Evolutionary conservation across 2,329 filamentous ascomycete genomes (phyloP).

Genomic region (Fusarium sp.): DNA sequence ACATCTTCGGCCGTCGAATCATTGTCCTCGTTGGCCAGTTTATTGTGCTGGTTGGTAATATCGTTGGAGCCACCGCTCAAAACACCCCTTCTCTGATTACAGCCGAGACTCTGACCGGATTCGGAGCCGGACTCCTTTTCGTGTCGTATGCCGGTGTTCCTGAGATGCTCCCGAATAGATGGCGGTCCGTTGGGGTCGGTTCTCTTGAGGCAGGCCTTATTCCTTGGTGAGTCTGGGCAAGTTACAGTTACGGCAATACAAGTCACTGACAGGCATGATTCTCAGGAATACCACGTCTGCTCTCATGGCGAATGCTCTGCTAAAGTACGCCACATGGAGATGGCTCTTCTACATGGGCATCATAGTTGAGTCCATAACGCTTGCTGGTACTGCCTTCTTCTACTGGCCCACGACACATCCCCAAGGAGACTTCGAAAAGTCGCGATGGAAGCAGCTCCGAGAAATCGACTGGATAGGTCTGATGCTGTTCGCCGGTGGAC

Average conservation of each 20-base stretch:
- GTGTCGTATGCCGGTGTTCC: conserved; percentile 24
- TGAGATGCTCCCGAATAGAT: conserved; percentile 27
- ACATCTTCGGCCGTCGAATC: conserved; percentile 11
- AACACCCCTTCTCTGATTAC: conserved; percentile 6
- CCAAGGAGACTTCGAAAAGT: conserved; percentile 23
- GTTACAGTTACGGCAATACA: no score
- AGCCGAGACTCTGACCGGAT: conserved; percentile 4
- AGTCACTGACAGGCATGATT: not conserved
- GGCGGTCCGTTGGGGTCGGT: conserved; percentile 19
- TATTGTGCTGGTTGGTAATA: conserved; percentile 15
- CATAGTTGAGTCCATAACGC: conserved; percentile 16
- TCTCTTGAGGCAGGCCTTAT: conserved; percentile 14
- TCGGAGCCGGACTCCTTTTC: conserved; percentile 19
- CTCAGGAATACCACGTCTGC: conserved; percentile 1
- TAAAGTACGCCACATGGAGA: conserved; percentile 17
- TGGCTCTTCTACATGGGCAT: conserved; percentile 27
- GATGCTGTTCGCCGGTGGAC: not conserved
- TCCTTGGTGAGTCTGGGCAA: conserved; percentile 5
- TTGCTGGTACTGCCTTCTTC: conserved; percentile 15
- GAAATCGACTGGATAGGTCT: conserved; percentile 26
- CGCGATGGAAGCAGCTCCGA: conserved; percentile 18
- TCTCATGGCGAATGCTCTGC: conserved; percentile 1
- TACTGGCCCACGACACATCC: conserved; percentile 24
- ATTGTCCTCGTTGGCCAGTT: conserved; percentile 13
- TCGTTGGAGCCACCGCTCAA: conserved; percentile 17